Conservation (phyloP, 2,329 filamentous ascomycete genomes). For the Knufia petricola region DNA sequence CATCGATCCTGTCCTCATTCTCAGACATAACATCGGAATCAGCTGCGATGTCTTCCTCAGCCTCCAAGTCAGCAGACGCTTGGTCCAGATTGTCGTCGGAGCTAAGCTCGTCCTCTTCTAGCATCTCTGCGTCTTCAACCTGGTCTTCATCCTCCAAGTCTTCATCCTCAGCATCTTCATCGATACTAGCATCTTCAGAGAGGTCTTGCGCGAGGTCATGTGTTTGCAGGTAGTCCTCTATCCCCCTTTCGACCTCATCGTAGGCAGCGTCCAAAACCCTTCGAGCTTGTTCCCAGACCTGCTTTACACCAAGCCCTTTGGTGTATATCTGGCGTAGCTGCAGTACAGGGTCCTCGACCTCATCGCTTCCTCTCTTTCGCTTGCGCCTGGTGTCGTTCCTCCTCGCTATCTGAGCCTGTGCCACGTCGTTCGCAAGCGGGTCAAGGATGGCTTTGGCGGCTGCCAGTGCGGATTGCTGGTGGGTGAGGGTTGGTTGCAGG, state of each 20-base stretch:
- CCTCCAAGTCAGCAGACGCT: constrained; percentile 8
- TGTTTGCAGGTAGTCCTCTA: constrained; percentile 14
- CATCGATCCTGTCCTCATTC: constrained; percentile 24
- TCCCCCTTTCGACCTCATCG: constrained; percentile 20
- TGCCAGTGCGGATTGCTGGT: constrained; percentile 61
- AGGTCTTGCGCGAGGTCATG: constrained; percentile 1
- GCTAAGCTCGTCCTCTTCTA: constrained; percentile 11
- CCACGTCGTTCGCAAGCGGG: constrained; percentile 62
- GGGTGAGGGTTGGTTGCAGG: constrained; percentile 58
- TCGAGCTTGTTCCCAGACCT: constrained; percentile 90
- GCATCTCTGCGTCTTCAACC: constrained; percentile 11
- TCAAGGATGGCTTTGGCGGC: constrained; percentile 76
- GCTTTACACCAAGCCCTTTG: constrained; percentile 75
- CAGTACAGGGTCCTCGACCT: constrained; percentile 46
- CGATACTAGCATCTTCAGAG: constrained; percentile 2
- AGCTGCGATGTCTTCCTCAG: constrained; percentile 22
- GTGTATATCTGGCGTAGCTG: constrained; percentile 76
- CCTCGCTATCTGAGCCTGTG: constrained; percentile 60
- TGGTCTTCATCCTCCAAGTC: constrained; percentile 20
- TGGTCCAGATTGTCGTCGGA: constrained; percentile 11
- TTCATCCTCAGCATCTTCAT: constrained; percentile 12
- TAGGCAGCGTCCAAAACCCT: constrained; percentile 54
- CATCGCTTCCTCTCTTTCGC: constrained; percentile 23
- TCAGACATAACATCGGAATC: constrained; percentile 13
- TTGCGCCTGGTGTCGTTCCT: constrained; percentile 54